These are phyloP conservation scores for Trichophyton schoenleinii DNA, from an alignment of 2,329 filamentous ascomycete genomes.

Conservation along the genomic window DNA sequence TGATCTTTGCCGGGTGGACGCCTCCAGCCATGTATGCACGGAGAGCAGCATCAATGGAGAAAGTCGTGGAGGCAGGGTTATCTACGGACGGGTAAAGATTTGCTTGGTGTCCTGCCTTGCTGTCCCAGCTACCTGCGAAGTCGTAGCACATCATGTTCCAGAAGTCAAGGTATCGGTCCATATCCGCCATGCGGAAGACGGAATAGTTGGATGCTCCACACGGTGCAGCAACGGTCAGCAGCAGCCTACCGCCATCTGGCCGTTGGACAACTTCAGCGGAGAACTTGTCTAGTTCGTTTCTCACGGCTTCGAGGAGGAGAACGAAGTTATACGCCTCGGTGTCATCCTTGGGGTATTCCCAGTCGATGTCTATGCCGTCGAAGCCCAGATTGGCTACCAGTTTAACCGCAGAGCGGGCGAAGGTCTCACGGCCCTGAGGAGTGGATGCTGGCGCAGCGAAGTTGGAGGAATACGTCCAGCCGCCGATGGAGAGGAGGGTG, in stretches of 20 bases:
- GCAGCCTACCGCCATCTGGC: constrained; percentile 29
- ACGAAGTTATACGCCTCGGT: constrained; percentile 27
- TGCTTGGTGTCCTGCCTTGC: constrained; percentile 59
- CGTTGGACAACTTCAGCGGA: constrained; percentile 13
- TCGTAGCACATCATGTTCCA: constrained; percentile 70
- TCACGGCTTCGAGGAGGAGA: constrained; percentile 22
- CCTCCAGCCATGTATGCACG: constrained; percentile 56
- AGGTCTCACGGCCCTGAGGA: constrained; percentile 45
- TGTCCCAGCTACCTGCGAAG: constrained; percentile 74
- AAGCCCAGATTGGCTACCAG: constrained; percentile 69
- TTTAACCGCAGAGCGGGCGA: constrained; percentile 57
- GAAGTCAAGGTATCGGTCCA: constrained; percentile 39
- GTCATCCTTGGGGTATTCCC: constrained; percentile 29
- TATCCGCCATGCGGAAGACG: constrained; percentile 31
- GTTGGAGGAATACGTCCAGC: constrained; percentile 66
- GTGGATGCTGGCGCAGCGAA: constrained; percentile 56
- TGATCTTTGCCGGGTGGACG: constrained; percentile 59
- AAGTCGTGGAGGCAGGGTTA: constrained; percentile 58
- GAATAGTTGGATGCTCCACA: constrained; percentile 33
- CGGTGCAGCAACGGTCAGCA: constrained; percentile 37
- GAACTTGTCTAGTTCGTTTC: constrained; percentile 18
- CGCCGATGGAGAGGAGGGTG: constrained; percentile 69
- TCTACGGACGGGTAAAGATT: constrained; percentile 54
- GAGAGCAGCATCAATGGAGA: constrained; percentile 60
- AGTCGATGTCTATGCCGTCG: constrained; percentile 34